Percentiles rank a stretch among this genome's conserved stretches.
These are phyloP conservation scores for Kazachstania martiniae DNA, from an alignment of 805 yeast species.

Conservation along the genomic window DNA sequence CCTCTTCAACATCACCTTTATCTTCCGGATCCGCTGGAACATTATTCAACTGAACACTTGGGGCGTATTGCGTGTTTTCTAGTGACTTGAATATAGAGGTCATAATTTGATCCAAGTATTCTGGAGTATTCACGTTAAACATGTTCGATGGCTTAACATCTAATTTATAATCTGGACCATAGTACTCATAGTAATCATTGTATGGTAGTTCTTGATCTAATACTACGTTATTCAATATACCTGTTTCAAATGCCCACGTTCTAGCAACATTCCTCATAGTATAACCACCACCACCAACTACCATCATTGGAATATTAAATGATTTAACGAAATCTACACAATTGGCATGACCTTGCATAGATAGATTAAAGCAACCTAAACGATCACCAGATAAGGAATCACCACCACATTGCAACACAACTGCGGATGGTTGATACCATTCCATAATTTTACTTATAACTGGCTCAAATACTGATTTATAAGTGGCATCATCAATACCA, in stretches of 20 bases:
- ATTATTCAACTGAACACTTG: slow-evolving; percentile 88
- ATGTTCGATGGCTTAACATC: slow-evolving; percentile 93
- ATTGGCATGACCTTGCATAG: slow-evolving; percentile 89
- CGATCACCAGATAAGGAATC: slow-evolving; percentile 91
- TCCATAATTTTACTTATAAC: slow-evolving; percentile 84
- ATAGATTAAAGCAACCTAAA: slow-evolving; percentile 85
- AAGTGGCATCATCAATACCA: slow-evolving; percentile 90
- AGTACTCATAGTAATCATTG: slow-evolving; percentile 93
- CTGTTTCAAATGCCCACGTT: slow-evolving; percentile 93
- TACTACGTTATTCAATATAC: slow-evolving; percentile 58
- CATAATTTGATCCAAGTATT: slow-evolving; percentile 75
- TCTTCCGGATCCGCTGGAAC: slow-evolving; percentile 88
- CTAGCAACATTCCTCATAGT: slow-evolving; percentile 92
- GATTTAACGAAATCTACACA: slow-evolving; percentile 85
- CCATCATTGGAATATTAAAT: slow-evolving; percentile 83
- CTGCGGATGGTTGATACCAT: slow-evolving; percentile 86
- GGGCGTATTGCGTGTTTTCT: slow-evolving; percentile 88
- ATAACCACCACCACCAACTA: slow-evolving; percentile 96
- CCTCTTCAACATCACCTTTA: slow-evolving; percentile 79
- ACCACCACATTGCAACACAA: slow-evolving; percentile 95
- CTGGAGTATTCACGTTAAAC: slow-evolving; percentile 93
- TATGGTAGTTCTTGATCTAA: slow-evolving; percentile 68
- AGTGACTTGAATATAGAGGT: slow-evolving; percentile 67
- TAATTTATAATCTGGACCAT: slow-evolving; percentile 91
- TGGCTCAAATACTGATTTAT: slow-evolving; percentile 64